phyloP scores from a whole-genome alignment of 495 filamentous ascomycete genomes.

The Hypoxylon cercidicola region DNA sequence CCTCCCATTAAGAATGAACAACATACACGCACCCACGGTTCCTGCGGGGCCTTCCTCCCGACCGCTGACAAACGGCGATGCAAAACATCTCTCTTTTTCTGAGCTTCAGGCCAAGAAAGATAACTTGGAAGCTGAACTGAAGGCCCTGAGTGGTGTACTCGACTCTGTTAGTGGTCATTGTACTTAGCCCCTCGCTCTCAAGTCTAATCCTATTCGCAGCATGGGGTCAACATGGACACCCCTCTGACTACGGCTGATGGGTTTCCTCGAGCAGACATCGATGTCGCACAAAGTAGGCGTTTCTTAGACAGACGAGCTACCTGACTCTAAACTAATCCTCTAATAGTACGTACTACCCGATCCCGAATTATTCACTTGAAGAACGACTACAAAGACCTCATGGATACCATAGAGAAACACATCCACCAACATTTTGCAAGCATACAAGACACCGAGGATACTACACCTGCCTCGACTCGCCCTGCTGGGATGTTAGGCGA shows the following conservation, averaged over 20 bases:
- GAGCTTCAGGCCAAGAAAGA: slow-evolving; percentile 77
- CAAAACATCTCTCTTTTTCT: slow-evolving; percentile 67
- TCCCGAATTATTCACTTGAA: slow-evolving; percentile 87
- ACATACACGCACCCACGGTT: slow-evolving; percentile 79
- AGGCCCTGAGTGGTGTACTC: slow-evolving; percentile 83
- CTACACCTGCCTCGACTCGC: slow-evolving; percentile 23
- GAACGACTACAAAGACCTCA: slow-evolving; percentile 93
- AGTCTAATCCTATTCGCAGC: slow-evolving; percentile 62
- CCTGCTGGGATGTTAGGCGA: slow-evolving; percentile 47
- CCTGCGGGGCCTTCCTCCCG: slow-evolving; percentile 75
- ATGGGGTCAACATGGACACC: slow-evolving; percentile 93
- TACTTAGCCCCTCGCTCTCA: slow-evolving; percentile 9
- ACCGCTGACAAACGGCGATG: slow-evolving; percentile 61
- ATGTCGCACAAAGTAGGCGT: slow-evolving; percentile 88
- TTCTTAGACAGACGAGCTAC: background rate
- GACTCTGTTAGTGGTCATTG: slow-evolving; percentile 72
- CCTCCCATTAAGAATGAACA: slow-evolving; percentile 66
- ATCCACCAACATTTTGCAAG: slow-evolving; percentile 82
- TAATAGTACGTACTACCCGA: slow-evolving; percentile 85
- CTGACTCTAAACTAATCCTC: slow-evolving; percentile 27
- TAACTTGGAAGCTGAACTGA: slow-evolving; percentile 83
- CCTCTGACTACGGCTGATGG: slow-evolving; percentile 89
- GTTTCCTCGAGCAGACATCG: slow-evolving; percentile 91
- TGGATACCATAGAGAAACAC: slow-evolving; percentile 80
- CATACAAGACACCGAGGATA: slow-evolving; percentile 50